Evolutionary conservation across 768 basidiomycete genomes (phyloP).

Genomic region (Trametes sanguinea): DNA sequence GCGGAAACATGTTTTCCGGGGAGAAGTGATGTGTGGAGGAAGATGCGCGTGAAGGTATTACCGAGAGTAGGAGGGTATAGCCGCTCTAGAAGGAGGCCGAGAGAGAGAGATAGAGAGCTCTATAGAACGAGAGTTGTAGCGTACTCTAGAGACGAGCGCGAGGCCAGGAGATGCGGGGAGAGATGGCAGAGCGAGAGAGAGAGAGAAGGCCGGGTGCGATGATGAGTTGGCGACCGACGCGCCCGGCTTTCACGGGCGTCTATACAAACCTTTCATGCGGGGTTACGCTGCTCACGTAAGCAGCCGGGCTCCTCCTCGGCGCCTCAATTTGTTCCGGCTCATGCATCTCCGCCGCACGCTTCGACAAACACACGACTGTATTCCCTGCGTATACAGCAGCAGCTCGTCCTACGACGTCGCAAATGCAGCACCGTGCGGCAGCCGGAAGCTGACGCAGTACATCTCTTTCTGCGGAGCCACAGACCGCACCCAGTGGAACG

Average conservation of each 20-base stretch:
- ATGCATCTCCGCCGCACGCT: neutral
- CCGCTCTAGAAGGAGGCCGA: slow-evolving; percentile 22
- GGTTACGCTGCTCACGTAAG: slow-evolving; percentile 31
- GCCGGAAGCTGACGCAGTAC: slow-evolving; percentile 92
- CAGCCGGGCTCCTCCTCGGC: slow-evolving; percentile 9
- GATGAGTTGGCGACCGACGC: slow-evolving; percentile 26
- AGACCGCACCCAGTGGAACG: slow-evolving; percentile 79
- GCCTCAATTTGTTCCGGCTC: slow-evolving; percentile 7
- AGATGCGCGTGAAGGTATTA: slow-evolving; percentile 17
- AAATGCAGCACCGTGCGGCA: slow-evolving; percentile 51
- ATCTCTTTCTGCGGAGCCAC: slow-evolving; percentile 97
- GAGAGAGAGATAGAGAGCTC: slow-evolving; percentile 12
- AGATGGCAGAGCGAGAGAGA: neutral
- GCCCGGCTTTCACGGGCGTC: neutral
- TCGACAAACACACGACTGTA: neutral
- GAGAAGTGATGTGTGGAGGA: slow-evolving; percentile 1
- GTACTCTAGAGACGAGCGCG: slow-evolving; percentile 29
- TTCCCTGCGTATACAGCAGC: neutral
- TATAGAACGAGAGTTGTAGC: slow-evolving; percentile 24
- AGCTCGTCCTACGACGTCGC: neutral
- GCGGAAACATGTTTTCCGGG: slow-evolving; percentile 27
- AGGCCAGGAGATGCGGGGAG: neutral
- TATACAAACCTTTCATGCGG: slow-evolving; percentile 24
- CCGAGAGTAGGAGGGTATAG: slow-evolving; percentile 24
- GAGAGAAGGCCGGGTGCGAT: neutral